Base-by-base conservation (phyloP, 78 protist species). In the Capsaspora owczarzaki region DNA sequence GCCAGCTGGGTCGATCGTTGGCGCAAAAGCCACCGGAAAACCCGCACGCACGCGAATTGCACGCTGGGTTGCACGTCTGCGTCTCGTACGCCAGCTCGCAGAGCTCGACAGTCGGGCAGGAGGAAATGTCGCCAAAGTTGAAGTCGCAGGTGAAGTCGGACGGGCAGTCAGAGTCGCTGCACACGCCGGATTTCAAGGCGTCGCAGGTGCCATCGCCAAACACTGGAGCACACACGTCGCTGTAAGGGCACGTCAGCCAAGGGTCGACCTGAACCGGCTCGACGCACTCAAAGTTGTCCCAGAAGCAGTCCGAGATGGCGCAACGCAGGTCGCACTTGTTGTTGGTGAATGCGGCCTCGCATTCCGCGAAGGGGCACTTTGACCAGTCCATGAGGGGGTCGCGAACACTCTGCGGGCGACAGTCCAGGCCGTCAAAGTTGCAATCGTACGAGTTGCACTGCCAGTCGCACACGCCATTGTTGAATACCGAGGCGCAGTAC, bases 201-300 rank as follows among this genome's bases (percentile, higher is more conserved):
- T 35, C 5, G 41, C 72, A 63, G 4, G 12, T 35, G 8, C 72
- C 72, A 4, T 29, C 72, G 41, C 20, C 72, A 8, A 63, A 29
- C 51, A 25, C 19, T 49, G 43, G 38, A 23, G 14, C 22, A 49
- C 75, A 69, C 40, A n/a, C 47, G 27, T 12, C 38, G 29, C 47
- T 16, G 33, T 63, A 6, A 3, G 72, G 72, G 40, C 75, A 37
- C 1, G 33, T 14, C 75, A 20, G 1, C 49, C 75, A 69, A 0
- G 43, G 5, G 40, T 41, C 38, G 5, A 8, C n/a, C 43, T 33
- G 41, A 33, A 61, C 23, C 37, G 8, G 4, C 33, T 41, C 49
- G 46, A 69, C 23, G n/a, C 75, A 69, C n/a, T 69, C 75, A 33
- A 40, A 10, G 25, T 49, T 49, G 75, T 69, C 75, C 43, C 43